Evolutionary conservation across 2,329 filamentous ascomycete genomes (phyloP).

Genomic region (Scedosporium dehoogii): DNA sequence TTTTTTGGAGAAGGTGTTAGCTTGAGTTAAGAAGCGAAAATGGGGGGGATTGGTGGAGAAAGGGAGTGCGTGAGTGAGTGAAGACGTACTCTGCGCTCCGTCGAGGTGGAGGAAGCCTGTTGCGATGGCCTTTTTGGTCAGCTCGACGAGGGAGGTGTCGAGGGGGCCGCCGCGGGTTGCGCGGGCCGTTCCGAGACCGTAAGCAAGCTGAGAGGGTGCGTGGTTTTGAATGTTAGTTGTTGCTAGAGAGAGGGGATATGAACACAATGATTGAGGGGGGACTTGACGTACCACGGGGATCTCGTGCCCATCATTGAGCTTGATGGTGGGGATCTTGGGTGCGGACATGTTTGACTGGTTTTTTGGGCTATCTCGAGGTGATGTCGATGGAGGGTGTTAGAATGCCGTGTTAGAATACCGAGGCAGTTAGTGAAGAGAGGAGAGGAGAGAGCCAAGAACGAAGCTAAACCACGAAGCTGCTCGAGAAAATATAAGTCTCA

Average conservation of each 20-base stretch:
- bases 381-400: too few relatives aligned
- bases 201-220: slow-evolving; percentile 43
- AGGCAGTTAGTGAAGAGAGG: too few relatives aligned
- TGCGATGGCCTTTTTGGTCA: slow-evolving; percentile 52
- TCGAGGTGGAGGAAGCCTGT: slow-evolving; percentile 66
- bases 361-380: background rate
- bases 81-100: slow-evolving; percentile 54
- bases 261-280: background rate
- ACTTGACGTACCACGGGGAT: slow-evolving; percentile 52
- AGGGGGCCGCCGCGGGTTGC: slow-evolving; percentile 45
- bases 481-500: too few relatives aligned
- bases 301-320: slow-evolving; percentile 63
- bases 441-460: background rate
- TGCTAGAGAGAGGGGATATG: background rate
- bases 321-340: slow-evolving; percentile 26
- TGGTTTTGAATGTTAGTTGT: background rate
- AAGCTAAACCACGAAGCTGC: too few relatives aligned
- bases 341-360: background rate
- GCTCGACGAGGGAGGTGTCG: slow-evolving; percentile 41
- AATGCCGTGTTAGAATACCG: too few relatives aligned
- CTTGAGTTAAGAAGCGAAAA: slow-evolving; percentile 7
- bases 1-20: background rate
- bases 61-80: background rate
- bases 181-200: slow-evolving; percentile 61
- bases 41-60: background rate